phyloP scores from a whole-genome alignment of 176 grass and related monocot genomes.

The Thalia dealbata region DNA sequence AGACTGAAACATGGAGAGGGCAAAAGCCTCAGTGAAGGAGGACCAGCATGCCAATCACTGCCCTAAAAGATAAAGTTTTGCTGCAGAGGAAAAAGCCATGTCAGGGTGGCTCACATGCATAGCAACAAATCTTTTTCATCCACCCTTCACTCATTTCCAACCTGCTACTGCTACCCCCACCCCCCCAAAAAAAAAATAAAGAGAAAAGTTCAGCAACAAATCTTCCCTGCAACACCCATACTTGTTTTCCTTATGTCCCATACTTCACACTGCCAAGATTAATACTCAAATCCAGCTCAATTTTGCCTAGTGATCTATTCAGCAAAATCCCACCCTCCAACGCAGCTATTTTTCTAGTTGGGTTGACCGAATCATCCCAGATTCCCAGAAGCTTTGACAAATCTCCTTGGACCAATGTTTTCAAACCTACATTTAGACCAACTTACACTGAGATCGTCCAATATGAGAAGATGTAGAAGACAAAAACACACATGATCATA shows the following conservation, averaged over 20 bases:
- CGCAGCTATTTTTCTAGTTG: no score
- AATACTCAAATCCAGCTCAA: no score
- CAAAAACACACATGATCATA: conserved; percentile 25
- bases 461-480: background rate
- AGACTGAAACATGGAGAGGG: background rate
- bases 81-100: background rate
- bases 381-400: no score
- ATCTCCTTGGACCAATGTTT: no score
- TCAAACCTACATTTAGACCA: no score
- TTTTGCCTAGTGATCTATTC: no score
- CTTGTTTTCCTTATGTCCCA: background rate
- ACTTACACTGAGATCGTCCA: no score
- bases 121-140: background rate
- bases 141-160: background rate
- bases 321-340: no score
- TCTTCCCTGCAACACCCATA: background rate
- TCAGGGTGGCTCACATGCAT: background rate
- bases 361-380: no score
- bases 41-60: background rate
- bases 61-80: background rate
- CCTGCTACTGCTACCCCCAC: no score
- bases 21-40: background rate
- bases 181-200: no score
- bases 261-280: no score
- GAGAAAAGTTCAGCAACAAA: background rate